These are phyloP conservation scores for Apiospora aurea DNA, from an alignment of 2,329 filamentous ascomycete species.

Conservation along the genomic window DNA sequence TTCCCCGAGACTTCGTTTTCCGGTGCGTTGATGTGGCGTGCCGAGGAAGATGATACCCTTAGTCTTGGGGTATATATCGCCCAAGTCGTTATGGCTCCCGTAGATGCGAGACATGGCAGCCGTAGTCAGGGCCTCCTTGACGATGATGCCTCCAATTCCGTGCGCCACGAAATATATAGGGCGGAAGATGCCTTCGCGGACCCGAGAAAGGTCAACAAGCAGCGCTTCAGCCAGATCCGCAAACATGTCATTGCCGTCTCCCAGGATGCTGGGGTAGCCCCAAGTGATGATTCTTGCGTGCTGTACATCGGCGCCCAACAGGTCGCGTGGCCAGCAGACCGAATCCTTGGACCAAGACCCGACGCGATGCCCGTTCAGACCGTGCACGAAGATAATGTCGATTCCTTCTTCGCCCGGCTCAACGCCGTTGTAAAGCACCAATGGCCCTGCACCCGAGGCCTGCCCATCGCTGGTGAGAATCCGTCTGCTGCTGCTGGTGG, in stretches of 20 bases:
- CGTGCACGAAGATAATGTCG: conserved; percentile 28
- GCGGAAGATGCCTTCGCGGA: conserved; percentile 3
- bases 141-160: conserved; percentile 27
- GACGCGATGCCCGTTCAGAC: conserved; percentile 25
- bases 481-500: conserved; percentile 4
- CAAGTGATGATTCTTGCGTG: conserved; percentile 26
- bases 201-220: conserved; percentile 22
- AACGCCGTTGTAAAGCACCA: conserved; percentile 21
- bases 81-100: conserved; percentile 26
- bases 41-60: conserved; percentile 27
- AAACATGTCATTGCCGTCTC: conserved; percentile 15
- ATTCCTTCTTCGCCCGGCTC: conserved; percentile 20
- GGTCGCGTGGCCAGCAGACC: conserved; percentile 27
- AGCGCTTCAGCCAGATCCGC: conserved; percentile 22
- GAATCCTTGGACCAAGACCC: conserved; percentile 26
- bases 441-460: conserved; percentile 12
- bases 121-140: conserved; percentile 27
- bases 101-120: conserved; percentile 27
- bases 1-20: conserved; percentile 22
- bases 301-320: conserved; percentile 24
- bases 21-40: conserved; percentile 25
- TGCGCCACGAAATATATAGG: conserved; percentile 28
- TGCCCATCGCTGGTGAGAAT: neutral
- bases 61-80: conserved; percentile 27
- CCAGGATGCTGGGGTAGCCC: conserved; percentile 21